Evolutionary conservation across 441 rosid species (phyloP).

Genomic region (Adansonia grandidieri): DNA sequence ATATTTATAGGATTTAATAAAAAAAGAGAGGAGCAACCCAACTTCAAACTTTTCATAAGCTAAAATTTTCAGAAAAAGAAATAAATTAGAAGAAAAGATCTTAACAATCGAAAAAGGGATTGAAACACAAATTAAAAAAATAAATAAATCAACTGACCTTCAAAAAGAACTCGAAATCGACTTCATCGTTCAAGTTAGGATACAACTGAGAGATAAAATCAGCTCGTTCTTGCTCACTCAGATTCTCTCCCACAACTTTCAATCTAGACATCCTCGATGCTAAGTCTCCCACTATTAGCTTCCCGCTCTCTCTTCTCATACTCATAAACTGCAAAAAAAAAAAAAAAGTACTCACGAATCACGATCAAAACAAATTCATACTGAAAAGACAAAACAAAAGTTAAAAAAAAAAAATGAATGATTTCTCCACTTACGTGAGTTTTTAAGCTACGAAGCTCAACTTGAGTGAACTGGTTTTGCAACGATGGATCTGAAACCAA

Average conservation of each 20-base stretch:
- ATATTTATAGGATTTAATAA: background rate
- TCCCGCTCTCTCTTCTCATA: constrained; percentile 90
- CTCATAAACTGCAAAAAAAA: constrained; percentile 58
- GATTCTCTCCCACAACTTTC: constrained; percentile 78
- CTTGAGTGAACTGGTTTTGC: constrained; percentile 95
- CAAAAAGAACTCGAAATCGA: constrained; percentile 88
- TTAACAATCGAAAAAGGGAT: background rate
- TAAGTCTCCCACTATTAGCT: constrained; percentile 76
- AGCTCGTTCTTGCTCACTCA: constrained; percentile 72
- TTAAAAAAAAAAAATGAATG: background rate
- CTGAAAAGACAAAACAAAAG: background rate
- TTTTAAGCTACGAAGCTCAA: constrained; percentile 92
- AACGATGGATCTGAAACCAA: constrained; percentile 91
- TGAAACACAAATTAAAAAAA: background rate
- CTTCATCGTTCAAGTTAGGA: constrained; percentile 65
- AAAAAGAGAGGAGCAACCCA: background rate
- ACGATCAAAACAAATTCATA: background rate
- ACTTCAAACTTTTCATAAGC: background rate
- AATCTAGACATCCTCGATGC: constrained; percentile 82
- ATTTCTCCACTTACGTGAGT: constrained; percentile 53
- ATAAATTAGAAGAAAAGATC: background rate
- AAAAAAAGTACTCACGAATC: background rate
- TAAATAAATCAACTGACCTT: constrained; percentile 42
- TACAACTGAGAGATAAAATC: constrained; percentile 62
- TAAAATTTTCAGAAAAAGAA: background rate